A percentile compares a stretch with the other conserved stretches of the same genome.
These are phyloP conservation scores for Avena eriantha DNA, from an alignment of 176 grass and related monocot genomes.

Conservation along the genomic window DNA sequence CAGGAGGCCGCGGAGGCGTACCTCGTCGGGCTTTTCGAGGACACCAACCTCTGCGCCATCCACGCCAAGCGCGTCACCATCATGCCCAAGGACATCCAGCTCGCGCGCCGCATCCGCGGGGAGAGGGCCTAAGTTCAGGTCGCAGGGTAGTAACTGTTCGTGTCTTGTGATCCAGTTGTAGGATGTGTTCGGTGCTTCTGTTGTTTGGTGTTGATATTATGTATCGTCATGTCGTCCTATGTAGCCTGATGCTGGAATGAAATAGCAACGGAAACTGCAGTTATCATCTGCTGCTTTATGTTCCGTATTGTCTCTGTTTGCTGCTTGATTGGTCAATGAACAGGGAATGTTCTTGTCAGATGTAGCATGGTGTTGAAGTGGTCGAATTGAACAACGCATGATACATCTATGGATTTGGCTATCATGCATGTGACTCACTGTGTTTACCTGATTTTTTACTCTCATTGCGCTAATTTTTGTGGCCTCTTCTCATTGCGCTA, in stretches of 20 bases:
- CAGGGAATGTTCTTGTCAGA: not conserved
- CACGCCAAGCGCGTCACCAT: constrained; percentile 85
- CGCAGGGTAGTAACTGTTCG: not conserved
- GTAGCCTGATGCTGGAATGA: not conserved
- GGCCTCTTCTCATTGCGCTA: too few species aligned
- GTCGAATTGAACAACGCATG: not conserved
- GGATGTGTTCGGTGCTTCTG: not conserved
- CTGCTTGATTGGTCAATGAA: not conserved
- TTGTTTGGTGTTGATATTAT: not conserved
- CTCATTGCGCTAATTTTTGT: too few species aligned
- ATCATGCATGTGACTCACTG: not conserved
- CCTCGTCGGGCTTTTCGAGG: constrained; percentile 77
- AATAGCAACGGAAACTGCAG: not conserved
- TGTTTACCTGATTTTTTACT: too few species aligned
- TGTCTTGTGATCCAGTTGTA: not conserved
- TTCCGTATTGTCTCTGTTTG: not conserved
- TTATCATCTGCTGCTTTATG: not conserved
- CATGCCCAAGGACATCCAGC: constrained; percentile 84
- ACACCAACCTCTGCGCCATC: constrained; percentile 79
- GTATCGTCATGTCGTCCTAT: not conserved
- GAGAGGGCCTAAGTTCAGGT: not conserved
- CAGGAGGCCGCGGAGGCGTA: constrained; percentile 78
- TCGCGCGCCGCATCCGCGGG: constrained; percentile 60
- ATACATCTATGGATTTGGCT: not conserved
- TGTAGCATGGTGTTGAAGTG: not conserved